These are phyloP conservation scores for Coemansia sp. DNA, from an alignment of 192 early-diverging fungal genomes.

Conservation along the genomic window DNA sequence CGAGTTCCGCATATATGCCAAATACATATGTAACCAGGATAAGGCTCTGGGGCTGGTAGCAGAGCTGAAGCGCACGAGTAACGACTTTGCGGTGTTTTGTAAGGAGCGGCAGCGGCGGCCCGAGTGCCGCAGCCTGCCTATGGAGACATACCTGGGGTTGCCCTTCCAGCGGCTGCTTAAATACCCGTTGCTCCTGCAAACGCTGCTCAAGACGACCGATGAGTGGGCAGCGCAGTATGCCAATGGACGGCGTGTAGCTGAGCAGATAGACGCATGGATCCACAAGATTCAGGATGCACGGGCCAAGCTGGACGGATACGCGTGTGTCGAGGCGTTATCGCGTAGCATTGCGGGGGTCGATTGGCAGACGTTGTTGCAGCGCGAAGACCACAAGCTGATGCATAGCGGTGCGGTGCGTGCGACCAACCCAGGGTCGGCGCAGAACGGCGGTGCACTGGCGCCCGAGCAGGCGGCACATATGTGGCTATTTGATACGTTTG, in stretches of 20 bases:
- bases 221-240: constrained; percentile 40
- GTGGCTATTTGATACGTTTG: constrained; percentile 46
- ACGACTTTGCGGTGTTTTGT: constrained; percentile 50
- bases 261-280: constrained; percentile 47
- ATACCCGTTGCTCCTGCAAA: constrained; percentile 57
- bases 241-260: constrained; percentile 28
- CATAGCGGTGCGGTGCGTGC: constrained; percentile 30
- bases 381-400: constrained; percentile 28
- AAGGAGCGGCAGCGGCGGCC: constrained; percentile 51
- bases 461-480: constrained; percentile 24
- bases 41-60: constrained; percentile 51
- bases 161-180: constrained; percentile 62
- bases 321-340: constrained; percentile 36
- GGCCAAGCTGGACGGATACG: constrained; percentile 41
- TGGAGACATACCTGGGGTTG: constrained; percentile 54
- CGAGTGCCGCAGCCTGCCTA: constrained; percentile 54
- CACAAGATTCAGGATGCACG: constrained; percentile 45
- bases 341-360: constrained; percentile 12
- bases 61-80: constrained; percentile 41
- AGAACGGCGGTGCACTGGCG: constrained; percentile 12
- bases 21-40: constrained; percentile 58
- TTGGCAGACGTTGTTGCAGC: constrained; percentile 20
- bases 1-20: constrained; percentile 49
- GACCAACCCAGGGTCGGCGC: constrained; percentile 9
- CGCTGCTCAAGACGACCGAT: constrained; percentile 50